A percentile compares a stretch with the other conserved stretches of the same genome.
These are phyloP conservation scores for Pleurotus salmoneostramineus DNA, from an alignment of 768 basidiomycete species.

Conservation along the genomic window DNA sequence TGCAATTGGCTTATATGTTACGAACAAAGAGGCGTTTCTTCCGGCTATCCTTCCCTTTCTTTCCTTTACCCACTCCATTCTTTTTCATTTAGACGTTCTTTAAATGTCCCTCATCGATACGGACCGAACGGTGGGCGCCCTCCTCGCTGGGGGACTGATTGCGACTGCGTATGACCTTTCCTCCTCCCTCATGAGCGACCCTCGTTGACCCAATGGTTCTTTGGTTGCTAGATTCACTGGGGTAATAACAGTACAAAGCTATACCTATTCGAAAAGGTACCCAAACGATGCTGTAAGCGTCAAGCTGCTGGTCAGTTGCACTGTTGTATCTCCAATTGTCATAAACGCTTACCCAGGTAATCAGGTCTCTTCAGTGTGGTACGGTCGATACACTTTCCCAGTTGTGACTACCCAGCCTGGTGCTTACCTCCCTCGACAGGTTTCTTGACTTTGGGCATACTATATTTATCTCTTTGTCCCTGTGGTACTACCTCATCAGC, in stretches of 20 bases:
- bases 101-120: conserved; percentile 19
- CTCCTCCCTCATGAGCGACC: neutral
- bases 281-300: conserved; percentile 22
- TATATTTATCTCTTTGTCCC: conserved; percentile 30
- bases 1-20: neutral
- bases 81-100: neutral
- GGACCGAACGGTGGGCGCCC: conserved; percentile 32
- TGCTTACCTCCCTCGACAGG: conserved; percentile 9
- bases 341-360: neutral
- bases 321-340: neutral
- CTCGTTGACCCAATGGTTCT: neutral
- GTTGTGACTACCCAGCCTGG: too few relatives aligned
- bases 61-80: neutral
- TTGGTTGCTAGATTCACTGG: conserved; percentile 32
- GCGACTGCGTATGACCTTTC: conserved; percentile 29
- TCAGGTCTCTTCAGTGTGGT: conserved; percentile 25
- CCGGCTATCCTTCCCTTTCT: neutral
- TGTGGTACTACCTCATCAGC: conserved; percentile 40
- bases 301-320: conserved; percentile 30
- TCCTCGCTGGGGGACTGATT: conserved; percentile 35
- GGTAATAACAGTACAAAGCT: conserved; percentile 32
- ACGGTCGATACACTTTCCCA: conserved; percentile 8
- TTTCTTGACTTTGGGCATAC: conserved; percentile 37
- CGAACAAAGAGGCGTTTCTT: neutral
- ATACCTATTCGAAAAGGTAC: conserved; percentile 36